These are phyloP conservation scores for Coemansia aciculifera DNA, from an alignment of 192 early-diverging fungal genomes.

Conservation along the genomic window DNA sequence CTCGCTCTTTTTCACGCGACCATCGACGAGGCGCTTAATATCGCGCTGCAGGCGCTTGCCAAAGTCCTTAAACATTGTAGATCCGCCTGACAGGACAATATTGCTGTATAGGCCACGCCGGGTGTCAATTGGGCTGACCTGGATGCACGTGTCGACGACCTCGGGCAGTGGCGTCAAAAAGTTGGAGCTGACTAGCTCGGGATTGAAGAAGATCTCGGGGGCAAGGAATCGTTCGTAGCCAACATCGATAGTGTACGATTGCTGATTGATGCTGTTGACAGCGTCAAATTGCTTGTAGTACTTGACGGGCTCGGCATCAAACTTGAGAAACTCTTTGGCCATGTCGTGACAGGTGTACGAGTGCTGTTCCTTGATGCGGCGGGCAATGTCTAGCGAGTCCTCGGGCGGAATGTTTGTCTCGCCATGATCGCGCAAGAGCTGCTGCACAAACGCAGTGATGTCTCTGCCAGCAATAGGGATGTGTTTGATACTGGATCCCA, in stretches of 20 bases:
- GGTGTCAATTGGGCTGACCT: constrained; percentile 95
- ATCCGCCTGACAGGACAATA: constrained; percentile 98
- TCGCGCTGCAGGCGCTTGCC: constrained; percentile 91
- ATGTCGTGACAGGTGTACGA: constrained; percentile 97
- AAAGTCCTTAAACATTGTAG: constrained; percentile 99
- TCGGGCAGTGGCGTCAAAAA: constrained; percentile 95
- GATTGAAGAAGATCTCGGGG: constrained; percentile 99
- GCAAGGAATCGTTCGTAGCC: constrained; percentile 98
- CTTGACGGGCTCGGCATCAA: constrained; percentile 84
- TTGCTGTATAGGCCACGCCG: constrained; percentile 98
- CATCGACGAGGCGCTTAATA: constrained; percentile 84
- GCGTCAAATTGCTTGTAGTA: constrained; percentile 88
- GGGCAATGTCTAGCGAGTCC: constrained; percentile 92
- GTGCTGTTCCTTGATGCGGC: constrained; percentile 94
- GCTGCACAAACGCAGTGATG: constrained; percentile 97
- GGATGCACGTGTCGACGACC: constrained; percentile 94
- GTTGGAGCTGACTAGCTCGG: constrained; percentile 95
- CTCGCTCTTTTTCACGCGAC: constrained; percentile 71
- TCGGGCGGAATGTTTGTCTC: constrained; percentile 96
- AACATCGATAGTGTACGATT: constrained; percentile 92
- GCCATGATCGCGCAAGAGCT: constrained; percentile 92
- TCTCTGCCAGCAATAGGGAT: constrained; percentile 98
- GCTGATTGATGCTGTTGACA: constrained; percentile 75
- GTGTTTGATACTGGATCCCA: constrained; percentile 97
- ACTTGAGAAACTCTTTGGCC: constrained; percentile 94